phyloP scores from a whole-genome alignment of 2,329 filamentous ascomycete species.

The Leptographium wingfieldii region DNA sequence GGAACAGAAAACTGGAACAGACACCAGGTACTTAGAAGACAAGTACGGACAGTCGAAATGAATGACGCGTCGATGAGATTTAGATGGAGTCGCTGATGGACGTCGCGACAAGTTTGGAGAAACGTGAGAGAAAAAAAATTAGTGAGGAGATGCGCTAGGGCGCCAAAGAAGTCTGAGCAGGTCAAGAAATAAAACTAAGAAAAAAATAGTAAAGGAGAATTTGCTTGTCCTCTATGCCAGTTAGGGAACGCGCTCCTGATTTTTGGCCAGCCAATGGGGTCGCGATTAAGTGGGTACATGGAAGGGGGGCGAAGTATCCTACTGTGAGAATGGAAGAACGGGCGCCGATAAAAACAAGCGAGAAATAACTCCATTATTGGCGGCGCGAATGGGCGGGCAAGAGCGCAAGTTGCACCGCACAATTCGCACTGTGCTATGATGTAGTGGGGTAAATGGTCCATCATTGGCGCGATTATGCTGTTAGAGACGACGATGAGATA shows the following conservation, averaged over 20 bases:
- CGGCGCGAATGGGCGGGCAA: not conserved
- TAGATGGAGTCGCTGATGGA: not conserved
- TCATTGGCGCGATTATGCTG: not conserved
- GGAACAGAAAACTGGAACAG: not conserved
- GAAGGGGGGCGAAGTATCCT: not conserved
- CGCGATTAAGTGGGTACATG: not conserved
- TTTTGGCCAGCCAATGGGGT: not conserved
- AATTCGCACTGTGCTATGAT: not conserved
- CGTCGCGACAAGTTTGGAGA: not conserved
- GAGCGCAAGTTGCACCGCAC: too few species aligned
- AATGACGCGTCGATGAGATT: slow-evolving; percentile 1
- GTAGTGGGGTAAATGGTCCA: not conserved
- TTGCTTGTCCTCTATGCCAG: not conserved
- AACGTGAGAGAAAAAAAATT: not conserved
- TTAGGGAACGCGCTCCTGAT: not conserved
- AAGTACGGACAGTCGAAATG: not conserved
- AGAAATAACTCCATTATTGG: not conserved
- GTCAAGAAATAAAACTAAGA: not conserved
- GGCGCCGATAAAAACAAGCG: not conserved
- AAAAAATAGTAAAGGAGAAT: not conserved
- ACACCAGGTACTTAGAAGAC: too few species aligned
- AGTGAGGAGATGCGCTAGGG: slow-evolving; percentile 1
- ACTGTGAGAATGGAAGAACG: not conserved
- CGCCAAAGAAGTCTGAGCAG: not conserved
- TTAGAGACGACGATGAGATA: not conserved